These are phyloP conservation scores for Penicillium nucicola DNA, from an alignment of 495 filamentous ascomycete species.

Conservation along the genomic window DNA sequence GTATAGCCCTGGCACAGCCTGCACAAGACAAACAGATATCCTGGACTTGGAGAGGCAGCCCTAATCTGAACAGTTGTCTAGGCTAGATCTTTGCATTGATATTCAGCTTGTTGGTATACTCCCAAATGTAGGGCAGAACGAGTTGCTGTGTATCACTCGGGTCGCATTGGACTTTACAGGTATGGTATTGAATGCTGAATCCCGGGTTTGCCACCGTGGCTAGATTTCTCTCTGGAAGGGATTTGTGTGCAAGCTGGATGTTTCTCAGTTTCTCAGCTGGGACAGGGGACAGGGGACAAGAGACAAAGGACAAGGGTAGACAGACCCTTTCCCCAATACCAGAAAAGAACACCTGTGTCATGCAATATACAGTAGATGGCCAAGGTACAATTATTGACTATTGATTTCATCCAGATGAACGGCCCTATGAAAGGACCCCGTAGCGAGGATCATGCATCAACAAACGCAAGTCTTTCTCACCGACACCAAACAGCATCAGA, in stretches of 20 bases:
- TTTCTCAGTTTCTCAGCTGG: constrained; percentile 1
- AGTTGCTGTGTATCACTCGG: background rate
- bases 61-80: constrained; percentile 19
- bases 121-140: background rate
- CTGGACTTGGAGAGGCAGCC: constrained; percentile 10
- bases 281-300: background rate
- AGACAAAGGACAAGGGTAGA: background rate
- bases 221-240: background rate
- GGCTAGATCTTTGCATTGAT: constrained; percentile 12
- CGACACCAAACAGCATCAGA: background rate
- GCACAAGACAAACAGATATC: background rate
- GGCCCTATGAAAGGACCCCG: background rate
- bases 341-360: background rate
- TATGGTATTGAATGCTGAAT: background rate
- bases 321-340: background rate
- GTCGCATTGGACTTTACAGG: no score
- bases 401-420: background rate
- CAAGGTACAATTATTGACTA: constrained; percentile 3
- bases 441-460: background rate
- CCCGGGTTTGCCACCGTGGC: constrained; percentile 1
- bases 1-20: background rate
- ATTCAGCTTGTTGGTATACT: background rate
- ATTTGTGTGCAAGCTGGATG: background rate
- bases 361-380: background rate
- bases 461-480: background rate